Conservation (phyloP, 225 moss, liverwort and hornwort species). For the Pseudoscleropodium purum region DNA sequence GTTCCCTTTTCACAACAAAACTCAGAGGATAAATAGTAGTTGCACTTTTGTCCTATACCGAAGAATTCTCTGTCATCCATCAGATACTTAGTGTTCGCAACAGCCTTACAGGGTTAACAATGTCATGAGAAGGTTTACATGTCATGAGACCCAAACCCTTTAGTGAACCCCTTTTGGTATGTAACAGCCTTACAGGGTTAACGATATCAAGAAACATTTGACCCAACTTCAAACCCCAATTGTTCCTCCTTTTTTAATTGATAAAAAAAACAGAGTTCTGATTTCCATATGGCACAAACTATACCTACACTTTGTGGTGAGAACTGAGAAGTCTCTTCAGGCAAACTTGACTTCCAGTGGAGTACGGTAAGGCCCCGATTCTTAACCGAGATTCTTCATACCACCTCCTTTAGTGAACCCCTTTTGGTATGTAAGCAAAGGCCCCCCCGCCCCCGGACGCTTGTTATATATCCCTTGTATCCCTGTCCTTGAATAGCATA, state of each 20-base stretch:
- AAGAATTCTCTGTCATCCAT: no score
- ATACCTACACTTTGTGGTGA: no score
- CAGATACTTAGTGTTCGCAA: no score
- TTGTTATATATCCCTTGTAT: background rate
- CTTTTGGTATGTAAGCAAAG: background rate
- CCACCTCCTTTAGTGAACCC: background rate
- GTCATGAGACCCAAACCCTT: no score
- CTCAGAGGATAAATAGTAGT: no score
- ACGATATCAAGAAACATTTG: no score
- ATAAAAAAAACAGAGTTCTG: fast-evolving
- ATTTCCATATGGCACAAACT: background rate
- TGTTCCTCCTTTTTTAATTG: background rate
- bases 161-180: no score
- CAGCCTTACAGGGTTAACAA: no score
- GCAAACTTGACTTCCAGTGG: background rate
- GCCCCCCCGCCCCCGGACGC: background rate
- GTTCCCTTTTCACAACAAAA: no score
- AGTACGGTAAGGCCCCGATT: background rate
- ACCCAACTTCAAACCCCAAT: background rate
- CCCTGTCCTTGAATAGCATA: background rate
- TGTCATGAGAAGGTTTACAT: no score
- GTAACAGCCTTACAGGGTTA: no score
- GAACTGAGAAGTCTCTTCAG: background rate
- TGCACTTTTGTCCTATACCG: no score
- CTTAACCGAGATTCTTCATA: background rate